Evolutionary conservation across 441 rosid genomes (phyloP).

Genomic region (Hura crepitans): DNA sequence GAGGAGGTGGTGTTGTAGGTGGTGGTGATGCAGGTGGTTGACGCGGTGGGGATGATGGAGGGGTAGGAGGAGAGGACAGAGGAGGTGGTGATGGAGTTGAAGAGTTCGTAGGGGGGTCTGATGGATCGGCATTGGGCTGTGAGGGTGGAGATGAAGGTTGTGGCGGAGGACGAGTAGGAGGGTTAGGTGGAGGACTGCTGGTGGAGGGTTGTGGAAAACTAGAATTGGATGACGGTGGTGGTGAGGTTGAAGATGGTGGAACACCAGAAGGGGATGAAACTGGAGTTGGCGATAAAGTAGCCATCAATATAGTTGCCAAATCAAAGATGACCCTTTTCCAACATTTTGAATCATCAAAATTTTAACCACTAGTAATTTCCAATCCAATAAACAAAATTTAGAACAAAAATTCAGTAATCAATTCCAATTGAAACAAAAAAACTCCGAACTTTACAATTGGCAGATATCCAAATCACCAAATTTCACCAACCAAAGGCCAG

Average conservation of each 20-base stretch:
- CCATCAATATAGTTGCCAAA: conserved; percentile 30
- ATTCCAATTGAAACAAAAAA: neutral
- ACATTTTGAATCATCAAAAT: conserved; percentile 14
- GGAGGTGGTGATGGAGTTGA: conserved; percentile 18
- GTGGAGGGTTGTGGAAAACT: conserved; percentile 1
- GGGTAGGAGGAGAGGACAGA: conserved; percentile 22
- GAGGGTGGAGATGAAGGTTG: conserved; percentile 24
- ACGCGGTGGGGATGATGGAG: conserved; percentile 18
- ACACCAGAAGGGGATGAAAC: conserved; percentile 31
- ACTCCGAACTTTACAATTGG: neutral
- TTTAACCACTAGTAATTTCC: conserved; percentile 6
- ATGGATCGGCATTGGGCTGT: conserved; percentile 15
- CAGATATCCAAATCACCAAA: conserved; percentile 28
- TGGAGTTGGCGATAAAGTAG: conserved; percentile 35
- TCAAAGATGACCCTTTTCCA: neutral
- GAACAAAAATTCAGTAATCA: conserved; percentile 9
- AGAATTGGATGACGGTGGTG: conserved; percentile 20
- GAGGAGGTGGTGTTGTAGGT: conserved; percentile 26
- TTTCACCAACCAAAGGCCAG: conserved; percentile 34
- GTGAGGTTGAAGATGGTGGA: conserved; percentile 26
- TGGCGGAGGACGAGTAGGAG: neutral
- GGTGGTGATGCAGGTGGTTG: conserved; percentile 26
- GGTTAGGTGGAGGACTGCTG: neutral
- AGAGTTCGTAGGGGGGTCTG: neutral
- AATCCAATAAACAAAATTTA: conserved; percentile 6